Evolutionary conservation across 768 basidiomycete species (phyloP).

Genomic region (Rhodotorula diobovata): DNA sequence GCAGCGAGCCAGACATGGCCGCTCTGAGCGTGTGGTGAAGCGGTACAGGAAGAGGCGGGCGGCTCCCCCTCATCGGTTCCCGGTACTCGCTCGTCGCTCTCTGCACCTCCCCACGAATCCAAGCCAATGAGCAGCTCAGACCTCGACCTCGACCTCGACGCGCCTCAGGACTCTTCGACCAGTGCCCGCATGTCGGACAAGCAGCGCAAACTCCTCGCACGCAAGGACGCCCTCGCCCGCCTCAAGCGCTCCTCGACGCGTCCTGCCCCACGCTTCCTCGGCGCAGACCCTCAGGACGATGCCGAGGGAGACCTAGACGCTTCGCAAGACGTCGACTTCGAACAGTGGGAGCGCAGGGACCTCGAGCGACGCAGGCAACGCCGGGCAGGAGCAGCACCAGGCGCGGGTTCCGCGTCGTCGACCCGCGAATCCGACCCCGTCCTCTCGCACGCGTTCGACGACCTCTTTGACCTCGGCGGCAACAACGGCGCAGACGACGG

Average conservation of each 20-base stretch:
- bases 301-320: background rate
- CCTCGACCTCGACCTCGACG: background rate
- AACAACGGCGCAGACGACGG: no score
- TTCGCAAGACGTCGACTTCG: conserved; percentile 8
- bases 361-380: conserved; percentile 39
- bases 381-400: background rate
- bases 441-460: conserved; percentile 21
- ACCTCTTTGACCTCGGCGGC: conserved; percentile 22
- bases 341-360: conserved; percentile 42
- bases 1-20: background rate
- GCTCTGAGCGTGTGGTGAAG: no score
- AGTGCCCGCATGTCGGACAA: background rate
- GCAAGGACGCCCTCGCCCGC: conserved; percentile 16
- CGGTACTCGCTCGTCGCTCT: background rate
- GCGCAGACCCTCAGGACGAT: conserved; percentile 29
- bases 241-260: conserved; percentile 16
- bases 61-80: background rate
- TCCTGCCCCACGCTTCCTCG: conserved; percentile 31
- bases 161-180: background rate
- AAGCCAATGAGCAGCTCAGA: background rate
- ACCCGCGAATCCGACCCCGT: background rate
- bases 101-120: no score
- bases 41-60: background rate
- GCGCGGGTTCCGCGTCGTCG: no score
- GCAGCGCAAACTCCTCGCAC: background rate